Conservation (phyloP, 2,329 filamentous ascomycete species). For the Colletotrichum brevisporum region DNA sequence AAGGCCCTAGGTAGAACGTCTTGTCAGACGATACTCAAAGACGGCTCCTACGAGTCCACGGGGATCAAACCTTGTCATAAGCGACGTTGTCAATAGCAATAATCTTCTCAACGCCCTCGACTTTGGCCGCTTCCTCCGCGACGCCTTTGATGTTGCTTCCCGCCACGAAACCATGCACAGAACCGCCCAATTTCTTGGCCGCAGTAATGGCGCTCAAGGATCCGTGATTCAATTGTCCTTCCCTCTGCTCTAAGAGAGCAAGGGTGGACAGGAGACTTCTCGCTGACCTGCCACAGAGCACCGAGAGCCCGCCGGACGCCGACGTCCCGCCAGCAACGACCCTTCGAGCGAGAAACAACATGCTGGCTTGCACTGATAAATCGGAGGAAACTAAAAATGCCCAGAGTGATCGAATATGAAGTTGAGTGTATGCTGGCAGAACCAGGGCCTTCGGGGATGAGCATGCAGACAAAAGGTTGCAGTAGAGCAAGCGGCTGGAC, state of each 20-base stretch:
- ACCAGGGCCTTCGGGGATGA: background rate
- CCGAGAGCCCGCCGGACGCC: constrained; percentile 45
- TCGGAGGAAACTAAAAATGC: background rate
- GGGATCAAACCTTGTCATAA: constrained; percentile 83
- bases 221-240: constrained; percentile 86
- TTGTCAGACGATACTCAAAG: constrained; percentile 10
- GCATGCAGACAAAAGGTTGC: constrained; percentile 4
- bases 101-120: constrained; percentile 92
- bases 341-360: constrained; percentile 48
- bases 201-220: constrained; percentile 90
- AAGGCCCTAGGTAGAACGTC: constrained; percentile 73
- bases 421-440: background rate
- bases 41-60: background rate
- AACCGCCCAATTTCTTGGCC: constrained; percentile 86
- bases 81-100: constrained; percentile 88
- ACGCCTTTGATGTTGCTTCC: constrained; percentile 82
- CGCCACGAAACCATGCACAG: constrained; percentile 89
- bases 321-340: constrained; percentile 41
- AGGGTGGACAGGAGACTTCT: constrained; percentile 83
- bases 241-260: constrained; percentile 91
- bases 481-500: constrained; percentile 49
- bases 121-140: constrained; percentile 88
- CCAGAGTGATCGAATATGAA: background rate
- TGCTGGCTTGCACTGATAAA: constrained; percentile 40
- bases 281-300: constrained; percentile 42